These are phyloP conservation scores for Irpex sp. DNA, from an alignment of 1,284 basidiomycete species.

Conservation along the genomic window DNA sequence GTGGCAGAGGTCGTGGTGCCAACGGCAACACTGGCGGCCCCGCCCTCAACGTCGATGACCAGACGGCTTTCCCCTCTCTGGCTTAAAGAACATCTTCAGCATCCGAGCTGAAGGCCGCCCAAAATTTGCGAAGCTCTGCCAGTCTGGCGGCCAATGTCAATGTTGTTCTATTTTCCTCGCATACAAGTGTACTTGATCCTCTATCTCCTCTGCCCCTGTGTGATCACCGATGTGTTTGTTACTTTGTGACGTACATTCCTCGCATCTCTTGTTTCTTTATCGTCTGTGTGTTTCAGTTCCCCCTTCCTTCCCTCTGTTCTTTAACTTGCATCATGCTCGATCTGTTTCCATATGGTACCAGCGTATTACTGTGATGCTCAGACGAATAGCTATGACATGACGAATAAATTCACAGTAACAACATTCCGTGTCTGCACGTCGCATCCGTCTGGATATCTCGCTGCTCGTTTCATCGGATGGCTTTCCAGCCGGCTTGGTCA, in stretches of 20 bases:
- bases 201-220: conserved; percentile 1
- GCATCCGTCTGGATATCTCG: not conserved
- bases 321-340: conserved; percentile 13
- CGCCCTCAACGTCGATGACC: conserved; percentile 68
- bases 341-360: conserved; percentile 11
- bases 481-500: not conserved
- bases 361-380: conserved; percentile 8
- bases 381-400: conserved; percentile 11
- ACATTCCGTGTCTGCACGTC: not conserved
- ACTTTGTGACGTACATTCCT: conserved; percentile 9
- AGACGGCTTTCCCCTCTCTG: conserved; percentile 82
- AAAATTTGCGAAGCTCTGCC: conserved; percentile 4
- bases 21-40: conserved; percentile 32
- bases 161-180: conserved; percentile 6
- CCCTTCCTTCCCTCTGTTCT: conserved; percentile 1
- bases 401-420: not conserved
- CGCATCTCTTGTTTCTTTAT: conserved; percentile 10
- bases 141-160: not conserved
- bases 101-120: conserved; percentile 3
- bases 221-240: conserved; percentile 11
- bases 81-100: conserved; percentile 35
- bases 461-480: not conserved
- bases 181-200: conserved; percentile 11
- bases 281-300: conserved; percentile 1
- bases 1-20: conserved; percentile 38